Evolutionary conservation across 345 rosid species (phyloP).

Genomic region (Moringa oleifera): DNA sequence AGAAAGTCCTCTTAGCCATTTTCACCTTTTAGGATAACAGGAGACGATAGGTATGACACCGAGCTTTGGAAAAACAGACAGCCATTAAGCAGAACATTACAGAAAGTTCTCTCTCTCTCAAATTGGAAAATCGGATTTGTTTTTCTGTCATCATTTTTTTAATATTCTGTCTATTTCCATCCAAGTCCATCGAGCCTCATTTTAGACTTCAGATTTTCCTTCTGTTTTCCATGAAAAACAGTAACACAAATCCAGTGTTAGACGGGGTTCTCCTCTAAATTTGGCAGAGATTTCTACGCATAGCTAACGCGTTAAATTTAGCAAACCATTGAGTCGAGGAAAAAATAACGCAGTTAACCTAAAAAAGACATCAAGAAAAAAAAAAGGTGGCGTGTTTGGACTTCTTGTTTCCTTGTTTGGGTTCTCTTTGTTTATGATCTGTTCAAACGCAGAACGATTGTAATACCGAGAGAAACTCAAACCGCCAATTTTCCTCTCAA

Average conservation of each 20-base stretch:
- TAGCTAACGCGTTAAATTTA: background rate
- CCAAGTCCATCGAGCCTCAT: background rate
- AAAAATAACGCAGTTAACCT: too few relatives aligned
- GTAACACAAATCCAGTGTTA: background rate
- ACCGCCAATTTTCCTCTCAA: conserved; percentile 4
- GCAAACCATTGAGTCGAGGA: background rate
- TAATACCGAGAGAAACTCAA: conserved; percentile 14
- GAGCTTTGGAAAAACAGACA: too few relatives aligned
- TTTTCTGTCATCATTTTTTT: too few relatives aligned
- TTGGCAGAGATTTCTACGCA: background rate
- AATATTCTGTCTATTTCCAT: background rate
- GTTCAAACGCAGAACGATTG: conserved; percentile 23
- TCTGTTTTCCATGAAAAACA: too few relatives aligned
- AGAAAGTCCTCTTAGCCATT: too few relatives aligned
- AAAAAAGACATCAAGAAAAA: too few relatives aligned
- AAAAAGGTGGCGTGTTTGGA: background rate
- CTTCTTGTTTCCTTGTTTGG: background rate
- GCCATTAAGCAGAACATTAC: too few relatives aligned
- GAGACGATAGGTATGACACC: too few relatives aligned
- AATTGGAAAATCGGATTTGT: too few relatives aligned
- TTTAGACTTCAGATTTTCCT: background rate
- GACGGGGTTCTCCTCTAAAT: background rate
- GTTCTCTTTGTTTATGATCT: conserved; percentile 28
- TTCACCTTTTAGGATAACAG: too few relatives aligned
- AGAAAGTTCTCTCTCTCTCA: too few relatives aligned